Evolutionary conservation across 2,329 filamentous ascomycete genomes (phyloP), one percentile per base, ranked within the genome.

Genomic region (Aureobasidium zeae): DNA sequence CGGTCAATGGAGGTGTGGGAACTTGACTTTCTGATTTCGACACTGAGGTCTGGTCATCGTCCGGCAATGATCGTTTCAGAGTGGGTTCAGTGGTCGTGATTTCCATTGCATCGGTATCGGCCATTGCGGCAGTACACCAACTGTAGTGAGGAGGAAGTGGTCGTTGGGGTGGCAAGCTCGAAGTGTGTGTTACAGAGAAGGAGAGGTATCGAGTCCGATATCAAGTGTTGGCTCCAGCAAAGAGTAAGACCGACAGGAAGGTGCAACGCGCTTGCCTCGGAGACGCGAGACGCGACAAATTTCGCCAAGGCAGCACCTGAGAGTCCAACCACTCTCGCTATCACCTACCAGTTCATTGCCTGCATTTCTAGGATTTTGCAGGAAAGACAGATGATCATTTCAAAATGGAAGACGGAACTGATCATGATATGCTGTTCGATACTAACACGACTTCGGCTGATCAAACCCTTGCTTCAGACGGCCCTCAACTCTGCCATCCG

Each of bases 21-120:
- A 50, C 33, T 12, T 37, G 26, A 8, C 20, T 24, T n/a, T 32
- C 33, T n/a, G 42, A 44, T 17, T 35, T 36, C 5, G 33, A 20
- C 5, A 36, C 28, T 5, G 32, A 29, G 16, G 31, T 30, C 5
- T 36, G 31, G 32, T 42, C 45, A n/a, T 47, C 32, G 30, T 33
- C 38, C 9, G 37, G 38, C 10, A 43, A 15, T 15, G 36, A 36
- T 13, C 36, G 24, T 28, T 47, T 47, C 8, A 24, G 33, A 8
- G 2, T 55, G 62, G 53, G 24, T 2, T 38, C 43, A 12, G 32
- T 33, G n/a, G 33, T 29, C 20, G 43, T 26, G 15, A 38, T 30
- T 24, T 45, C 33, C 34, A 45, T 45, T 13, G 34, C 6, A 13
- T 45, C 43, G 2, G 34, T 5, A 13, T 45, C 43, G 2, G 43